These are phyloP conservation scores for Acanthamoeba rhysodes DNA, from an alignment of 208 protist genomes.

Conservation along the genomic window DNA sequence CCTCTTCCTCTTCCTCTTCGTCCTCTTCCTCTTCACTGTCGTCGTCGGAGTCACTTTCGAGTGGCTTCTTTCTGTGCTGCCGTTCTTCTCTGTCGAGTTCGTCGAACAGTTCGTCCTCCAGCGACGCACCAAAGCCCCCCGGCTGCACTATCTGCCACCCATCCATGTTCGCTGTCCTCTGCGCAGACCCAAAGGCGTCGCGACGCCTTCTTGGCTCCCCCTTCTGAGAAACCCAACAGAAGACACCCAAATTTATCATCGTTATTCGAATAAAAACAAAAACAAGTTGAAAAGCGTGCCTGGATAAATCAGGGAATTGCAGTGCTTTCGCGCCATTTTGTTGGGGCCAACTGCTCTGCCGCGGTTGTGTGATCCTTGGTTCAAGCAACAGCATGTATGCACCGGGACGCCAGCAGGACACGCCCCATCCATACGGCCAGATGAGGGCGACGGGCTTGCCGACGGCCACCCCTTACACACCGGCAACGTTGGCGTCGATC, in stretches of 20 bases:
- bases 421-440: neutral
- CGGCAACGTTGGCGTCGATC: constrained; percentile 31
- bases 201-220: too few species aligned
- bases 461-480: neutral
- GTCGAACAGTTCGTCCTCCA: neutral
- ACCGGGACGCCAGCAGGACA: neutral
- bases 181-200: too few species aligned
- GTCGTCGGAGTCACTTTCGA: neutral
- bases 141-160: neutral
- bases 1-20: neutral
- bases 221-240: too few species aligned
- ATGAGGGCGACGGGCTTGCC: neutral
- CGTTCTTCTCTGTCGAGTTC: neutral
- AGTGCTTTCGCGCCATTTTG: too few species aligned
- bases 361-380: too few species aligned
- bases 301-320: too few species aligned
- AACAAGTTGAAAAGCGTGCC: too few species aligned
- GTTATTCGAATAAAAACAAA: too few species aligned
- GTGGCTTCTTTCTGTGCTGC: neutral
- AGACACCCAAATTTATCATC: too few species aligned
- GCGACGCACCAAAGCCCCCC: neutral
- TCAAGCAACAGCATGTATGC: neutral
- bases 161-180: neutral
- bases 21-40: neutral
- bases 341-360: too few species aligned